These are phyloP conservation scores for Neocallimastix lanati DNA, from an alignment of 192 early-diverging fungal species.

Conservation along the genomic window DNA sequence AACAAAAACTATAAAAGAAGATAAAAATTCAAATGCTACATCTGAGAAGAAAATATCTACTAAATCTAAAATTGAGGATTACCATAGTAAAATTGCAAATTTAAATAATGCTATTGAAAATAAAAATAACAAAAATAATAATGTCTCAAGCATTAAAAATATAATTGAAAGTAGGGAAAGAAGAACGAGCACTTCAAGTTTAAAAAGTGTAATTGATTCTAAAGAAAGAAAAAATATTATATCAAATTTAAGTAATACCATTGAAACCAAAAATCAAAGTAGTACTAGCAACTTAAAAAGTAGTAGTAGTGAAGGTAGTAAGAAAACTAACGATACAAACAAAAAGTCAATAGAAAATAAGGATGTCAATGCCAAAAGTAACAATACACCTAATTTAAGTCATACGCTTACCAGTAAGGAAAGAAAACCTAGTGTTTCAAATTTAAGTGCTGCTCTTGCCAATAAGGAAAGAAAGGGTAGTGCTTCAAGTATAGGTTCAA, in stretches of 20 bases:
- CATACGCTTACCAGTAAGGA: not conserved
- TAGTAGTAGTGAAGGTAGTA: not conserved
- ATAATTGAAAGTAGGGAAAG: no score
- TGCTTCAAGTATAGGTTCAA: not conserved
- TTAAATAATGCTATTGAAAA: not conserved
- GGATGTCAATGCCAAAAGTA: no score
- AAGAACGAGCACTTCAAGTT: no score
- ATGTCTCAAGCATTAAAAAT: no score
- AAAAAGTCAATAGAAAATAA: no score
- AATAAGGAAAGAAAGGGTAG: not conserved
- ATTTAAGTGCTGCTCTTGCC: not conserved
- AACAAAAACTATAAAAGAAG: not conserved
- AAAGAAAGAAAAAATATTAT: no score
- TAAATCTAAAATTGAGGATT: not conserved
- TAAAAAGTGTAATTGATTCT: no score
- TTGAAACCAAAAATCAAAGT: no score
- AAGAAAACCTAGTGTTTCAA: not conserved
- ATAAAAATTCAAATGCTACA: not conserved
- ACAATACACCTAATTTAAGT: not conserved
- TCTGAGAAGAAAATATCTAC: not conserved
- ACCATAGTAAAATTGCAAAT: not conserved
- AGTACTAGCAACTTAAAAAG: no score
- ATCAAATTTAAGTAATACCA: no score
- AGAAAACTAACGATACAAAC: not conserved
- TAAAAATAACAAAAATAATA: no score